Evolutionary conservation across 2,329 filamentous ascomycete species (phyloP).

Genomic region (Trichophyton verrucosum): DNA sequence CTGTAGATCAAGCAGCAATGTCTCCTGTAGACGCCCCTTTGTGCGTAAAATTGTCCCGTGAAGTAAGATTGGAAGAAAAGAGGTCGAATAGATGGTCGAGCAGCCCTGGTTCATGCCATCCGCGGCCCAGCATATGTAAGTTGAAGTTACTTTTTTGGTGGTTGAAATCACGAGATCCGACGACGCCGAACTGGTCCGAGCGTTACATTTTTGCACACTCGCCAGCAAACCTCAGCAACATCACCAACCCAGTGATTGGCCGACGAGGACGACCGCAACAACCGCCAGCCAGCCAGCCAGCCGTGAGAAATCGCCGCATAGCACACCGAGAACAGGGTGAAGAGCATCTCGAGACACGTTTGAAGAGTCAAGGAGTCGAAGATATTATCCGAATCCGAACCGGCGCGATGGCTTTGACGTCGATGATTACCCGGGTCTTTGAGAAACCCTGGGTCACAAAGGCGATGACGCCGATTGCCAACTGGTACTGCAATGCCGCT

Average conservation of each 20-base stretch:
- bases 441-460: constrained; percentile 77
- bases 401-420: constrained; percentile 4
- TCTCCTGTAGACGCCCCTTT: neutral
- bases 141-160: constrained; percentile 5
- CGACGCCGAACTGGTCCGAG: constrained; percentile 14
- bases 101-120: too few relatives aligned
- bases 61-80: neutral
- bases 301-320: constrained; percentile 11
- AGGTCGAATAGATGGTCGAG: neutral
- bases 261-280: neutral
- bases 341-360: neutral
- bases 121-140: neutral
- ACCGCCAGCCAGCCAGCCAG: neutral
- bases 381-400: neutral
- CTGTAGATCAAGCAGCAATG: neutral
- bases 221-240: neutral
- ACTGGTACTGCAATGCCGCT: constrained; percentile 79
- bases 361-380: too few relatives aligned
- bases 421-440: constrained; percentile 58
- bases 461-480: constrained; percentile 66
- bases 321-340: constrained; percentile 17
- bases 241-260: constrained; percentile 9
- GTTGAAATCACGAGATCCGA: constrained; percentile 11
- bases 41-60: neutral
- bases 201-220: constrained; percentile 12